Percentiles rank a stretch among this genome's conserved stretches.
phyloP scores from a whole-genome alignment of 2,329 filamentous ascomycete species.

The Venturia nashicola region DNA sequence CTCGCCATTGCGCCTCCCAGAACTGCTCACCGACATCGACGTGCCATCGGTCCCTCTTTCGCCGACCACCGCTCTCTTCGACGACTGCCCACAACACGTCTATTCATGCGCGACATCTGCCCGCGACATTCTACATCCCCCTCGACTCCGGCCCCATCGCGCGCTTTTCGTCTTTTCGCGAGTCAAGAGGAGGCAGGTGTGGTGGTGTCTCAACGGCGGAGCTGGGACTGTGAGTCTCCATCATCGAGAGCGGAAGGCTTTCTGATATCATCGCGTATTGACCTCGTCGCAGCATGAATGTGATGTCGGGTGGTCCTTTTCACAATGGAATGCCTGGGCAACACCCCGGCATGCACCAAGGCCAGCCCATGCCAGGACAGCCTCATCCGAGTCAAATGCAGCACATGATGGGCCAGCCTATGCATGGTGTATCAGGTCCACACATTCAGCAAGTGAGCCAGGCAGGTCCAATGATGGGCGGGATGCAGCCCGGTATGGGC shows the following conservation, averaged over 20 bases:
- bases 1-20: background rate
- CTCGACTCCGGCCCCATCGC: background rate
- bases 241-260: background rate
- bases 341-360: slow-evolving; percentile 55
- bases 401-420: slow-evolving; percentile 48
- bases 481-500: slow-evolving; percentile 56
- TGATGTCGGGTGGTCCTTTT: slow-evolving; percentile 62
- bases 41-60: background rate
- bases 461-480: slow-evolving; percentile 57
- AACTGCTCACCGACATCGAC: background rate
- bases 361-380: slow-evolving; percentile 52
- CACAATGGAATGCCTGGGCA: slow-evolving; percentile 51
- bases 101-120: slow-evolving; percentile 5
- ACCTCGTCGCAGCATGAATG: slow-evolving; percentile 17
- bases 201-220: slow-evolving; percentile 6
- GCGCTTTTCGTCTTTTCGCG: background rate
- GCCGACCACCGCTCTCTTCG: background rate
- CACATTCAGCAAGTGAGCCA: slow-evolving; percentile 60
- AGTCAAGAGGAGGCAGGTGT: slow-evolving; percentile 4
- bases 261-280: background rate
- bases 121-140: background rate
- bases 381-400: slow-evolving; percentile 53
- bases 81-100: background rate
- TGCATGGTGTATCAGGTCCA: slow-evolving; percentile 61
- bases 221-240: slow-evolving; percentile 8